Evolutionary conservation across 2,329 filamentous ascomycete species (phyloP).

Genomic region (Verticillium nonalfalfae): DNA sequence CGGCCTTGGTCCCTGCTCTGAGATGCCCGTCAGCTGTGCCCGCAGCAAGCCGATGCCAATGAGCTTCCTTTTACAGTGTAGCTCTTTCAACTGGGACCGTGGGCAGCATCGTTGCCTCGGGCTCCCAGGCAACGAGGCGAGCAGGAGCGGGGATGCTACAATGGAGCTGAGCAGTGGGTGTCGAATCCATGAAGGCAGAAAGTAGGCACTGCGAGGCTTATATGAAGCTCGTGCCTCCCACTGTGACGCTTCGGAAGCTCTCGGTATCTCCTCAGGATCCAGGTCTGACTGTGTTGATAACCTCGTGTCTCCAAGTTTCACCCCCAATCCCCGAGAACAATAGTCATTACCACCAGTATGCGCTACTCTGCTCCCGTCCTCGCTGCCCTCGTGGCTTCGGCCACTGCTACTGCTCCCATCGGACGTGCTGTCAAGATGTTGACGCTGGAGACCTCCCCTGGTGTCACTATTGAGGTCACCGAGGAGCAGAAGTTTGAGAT

Average conservation of each 20-base stretch:
- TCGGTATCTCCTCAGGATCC: neutral
- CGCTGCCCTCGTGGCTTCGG: slow-evolving; percentile 12
- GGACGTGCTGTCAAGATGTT: slow-evolving; percentile 11
- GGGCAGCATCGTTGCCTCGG: neutral
- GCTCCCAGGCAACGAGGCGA: neutral
- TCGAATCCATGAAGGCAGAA: neutral
- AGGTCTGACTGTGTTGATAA: neutral
- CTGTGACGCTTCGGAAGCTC: neutral
- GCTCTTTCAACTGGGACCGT: neutral
- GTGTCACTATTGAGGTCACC: slow-evolving; percentile 14
- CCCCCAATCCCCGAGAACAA: neutral
- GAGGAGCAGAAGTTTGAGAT: slow-evolving; percentile 17
- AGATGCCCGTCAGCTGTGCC: neutral
- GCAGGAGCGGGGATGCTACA: neutral
- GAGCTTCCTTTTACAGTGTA: neutral
- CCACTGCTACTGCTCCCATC: slow-evolving; percentile 6
- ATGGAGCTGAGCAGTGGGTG: neutral
- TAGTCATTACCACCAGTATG: slow-evolving; percentile 6
- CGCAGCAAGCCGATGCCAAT: neutral
- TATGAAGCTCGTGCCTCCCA: neutral
- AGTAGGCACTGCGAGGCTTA: neutral
- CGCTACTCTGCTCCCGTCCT: slow-evolving; percentile 12
- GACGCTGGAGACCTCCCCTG: slow-evolving; percentile 14
- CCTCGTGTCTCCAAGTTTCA: neutral
- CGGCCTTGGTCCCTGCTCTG: neutral